These are phyloP conservation scores for Lichtheimia hyalospora DNA, from an alignment of 371 early-diverging fungal species.

Conservation along the genomic window DNA sequence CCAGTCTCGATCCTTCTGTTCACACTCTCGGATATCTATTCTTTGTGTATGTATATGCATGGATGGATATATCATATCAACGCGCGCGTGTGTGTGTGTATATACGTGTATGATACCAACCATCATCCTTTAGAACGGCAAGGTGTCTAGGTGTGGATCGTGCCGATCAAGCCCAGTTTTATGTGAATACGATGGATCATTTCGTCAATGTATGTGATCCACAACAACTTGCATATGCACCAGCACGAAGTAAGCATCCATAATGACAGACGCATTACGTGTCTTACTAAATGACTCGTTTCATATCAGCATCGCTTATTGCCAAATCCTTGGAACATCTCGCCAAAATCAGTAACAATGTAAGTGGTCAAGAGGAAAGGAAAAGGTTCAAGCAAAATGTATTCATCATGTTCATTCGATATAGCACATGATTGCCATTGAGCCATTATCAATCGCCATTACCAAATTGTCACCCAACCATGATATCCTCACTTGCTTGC, in stretches of 20 bases:
- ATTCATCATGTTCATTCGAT: neutral
- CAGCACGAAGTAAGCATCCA: constrained; percentile 48
- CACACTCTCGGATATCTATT: constrained; percentile 61
- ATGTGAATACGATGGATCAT: constrained; percentile 28
- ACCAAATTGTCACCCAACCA: constrained; percentile 29
- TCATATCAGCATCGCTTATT: constrained; percentile 38
- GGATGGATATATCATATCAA: neutral
- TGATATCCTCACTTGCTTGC: constrained; percentile 57
- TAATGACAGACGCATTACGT: neutral
- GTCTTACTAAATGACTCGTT: neutral
- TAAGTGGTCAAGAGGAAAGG: constrained; percentile 7
- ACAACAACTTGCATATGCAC: constrained; percentile 37
- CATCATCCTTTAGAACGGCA: constrained; percentile 33
- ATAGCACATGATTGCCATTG: constrained; percentile 47
- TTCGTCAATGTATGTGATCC: constrained; percentile 52
- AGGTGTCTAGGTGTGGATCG: constrained; percentile 34
- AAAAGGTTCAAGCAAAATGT: neutral
- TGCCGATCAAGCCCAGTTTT: constrained; percentile 23
- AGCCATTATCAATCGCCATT: constrained; percentile 40
- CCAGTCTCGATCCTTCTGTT: constrained; percentile 49
- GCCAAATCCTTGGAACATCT: constrained; percentile 48
- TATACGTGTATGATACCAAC: neutral
- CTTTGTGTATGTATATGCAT: constrained; percentile 54
- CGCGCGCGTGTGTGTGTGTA: neutral
- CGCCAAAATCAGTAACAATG: constrained; percentile 27